Conservation (phyloP, 768 basidiomycete species). For the Calvatia gigantea region DNA sequence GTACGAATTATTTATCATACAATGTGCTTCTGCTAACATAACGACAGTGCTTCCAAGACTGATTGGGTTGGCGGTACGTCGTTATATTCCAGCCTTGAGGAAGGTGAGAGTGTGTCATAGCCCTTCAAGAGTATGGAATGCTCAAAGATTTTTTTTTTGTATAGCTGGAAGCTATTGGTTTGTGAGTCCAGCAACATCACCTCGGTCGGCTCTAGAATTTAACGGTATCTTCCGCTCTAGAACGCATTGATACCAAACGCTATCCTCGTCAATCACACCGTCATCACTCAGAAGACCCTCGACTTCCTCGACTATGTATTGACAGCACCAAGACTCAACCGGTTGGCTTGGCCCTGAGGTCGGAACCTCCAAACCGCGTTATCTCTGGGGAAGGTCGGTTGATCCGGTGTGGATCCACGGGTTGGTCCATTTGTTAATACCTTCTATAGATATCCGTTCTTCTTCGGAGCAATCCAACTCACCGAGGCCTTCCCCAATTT, state of each 20-base stretch:
- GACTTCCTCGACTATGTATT: conserved; percentile 49
- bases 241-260: conserved; percentile 55
- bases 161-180: conserved; percentile 59
- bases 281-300: conserved; percentile 42
- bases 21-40: not conserved
- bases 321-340: conserved; percentile 45
- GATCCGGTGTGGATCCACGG: too few species aligned
- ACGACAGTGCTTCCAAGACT: conserved; percentile 31
- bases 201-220: not conserved
- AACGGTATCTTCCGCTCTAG: conserved; percentile 13
- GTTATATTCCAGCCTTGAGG: conserved; percentile 39
- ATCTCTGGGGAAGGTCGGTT: conserved; percentile 47
- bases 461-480: conserved; percentile 59
- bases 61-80: conserved; percentile 41
- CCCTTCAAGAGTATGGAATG: not conserved
- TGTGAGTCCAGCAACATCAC: conserved; percentile 29
- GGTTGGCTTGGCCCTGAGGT: conserved; percentile 59
- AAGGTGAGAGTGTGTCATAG: conserved; percentile 24
- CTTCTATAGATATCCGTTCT: conserved; percentile 45
- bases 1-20: conserved; percentile 16
- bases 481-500: conserved; percentile 42
- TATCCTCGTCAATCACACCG: conserved; percentile 40
- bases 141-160: not conserved
- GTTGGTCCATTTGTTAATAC: not conserved
- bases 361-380: conserved; percentile 48